Conservation (phyloP, 139 green algal genomes). For the Tetraselmis chui region DNA sequence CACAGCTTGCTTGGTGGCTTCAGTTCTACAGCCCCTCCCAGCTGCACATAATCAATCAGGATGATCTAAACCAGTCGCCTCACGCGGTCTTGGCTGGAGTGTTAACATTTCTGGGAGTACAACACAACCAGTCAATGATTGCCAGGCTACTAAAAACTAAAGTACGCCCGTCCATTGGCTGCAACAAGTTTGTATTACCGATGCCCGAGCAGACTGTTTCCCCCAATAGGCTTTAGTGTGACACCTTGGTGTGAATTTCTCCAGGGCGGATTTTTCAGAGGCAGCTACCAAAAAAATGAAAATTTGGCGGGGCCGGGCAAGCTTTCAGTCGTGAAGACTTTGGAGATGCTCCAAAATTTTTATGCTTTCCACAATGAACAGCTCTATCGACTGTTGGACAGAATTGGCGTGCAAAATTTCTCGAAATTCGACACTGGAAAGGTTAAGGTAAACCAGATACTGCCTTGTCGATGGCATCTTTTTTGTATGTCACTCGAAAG, state of each 20-base stretch:
- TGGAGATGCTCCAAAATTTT: background rate
- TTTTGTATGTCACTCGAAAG: too few relatives aligned
- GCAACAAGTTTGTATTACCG: too few relatives aligned
- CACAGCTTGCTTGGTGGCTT: background rate
- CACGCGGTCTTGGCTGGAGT: background rate
- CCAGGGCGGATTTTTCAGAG: background rate
- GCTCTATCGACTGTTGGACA: background rate
- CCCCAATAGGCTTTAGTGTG: too few relatives aligned
- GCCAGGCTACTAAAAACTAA: background rate
- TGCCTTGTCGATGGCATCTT: too few relatives aligned
- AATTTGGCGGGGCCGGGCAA: background rate
- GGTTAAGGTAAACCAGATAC: too few relatives aligned
- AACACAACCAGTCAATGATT: background rate
- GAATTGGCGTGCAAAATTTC: background rate
- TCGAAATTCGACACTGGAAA: background rate
- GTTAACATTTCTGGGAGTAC: background rate
- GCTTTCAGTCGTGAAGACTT: background rate
- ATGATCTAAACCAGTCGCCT: background rate
- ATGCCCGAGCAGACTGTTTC: too few relatives aligned
- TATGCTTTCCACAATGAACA: background rate
- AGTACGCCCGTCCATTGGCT: too few relatives aligned
- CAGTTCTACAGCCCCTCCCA: background rate
- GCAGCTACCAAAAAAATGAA: background rate
- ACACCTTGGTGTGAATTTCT: too few relatives aligned
- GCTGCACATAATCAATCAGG: background rate